Evolutionary conservation across 176 grass and related monocot species (phyloP).

Genomic region (Carex pumila): DNA sequence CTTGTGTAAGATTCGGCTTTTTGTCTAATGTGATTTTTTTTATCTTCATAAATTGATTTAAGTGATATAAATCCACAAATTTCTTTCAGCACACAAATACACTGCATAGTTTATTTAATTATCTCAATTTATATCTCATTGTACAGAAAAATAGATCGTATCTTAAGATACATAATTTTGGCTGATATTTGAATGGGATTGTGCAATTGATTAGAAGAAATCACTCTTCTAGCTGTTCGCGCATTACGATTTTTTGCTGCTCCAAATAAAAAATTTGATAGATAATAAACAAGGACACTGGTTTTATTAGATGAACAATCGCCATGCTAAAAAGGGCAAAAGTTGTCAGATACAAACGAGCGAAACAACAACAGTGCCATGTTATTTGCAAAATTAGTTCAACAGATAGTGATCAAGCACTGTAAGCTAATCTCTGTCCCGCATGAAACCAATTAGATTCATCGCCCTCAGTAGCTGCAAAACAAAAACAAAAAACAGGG

Average conservation of each 20-base stretch:
- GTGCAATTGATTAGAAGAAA: background rate
- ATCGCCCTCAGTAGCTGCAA: background rate
- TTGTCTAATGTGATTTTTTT: background rate
- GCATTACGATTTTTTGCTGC: background rate
- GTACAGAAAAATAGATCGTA: too few relatives aligned
- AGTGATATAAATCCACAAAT: background rate
- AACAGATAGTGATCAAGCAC: constrained; percentile 8
- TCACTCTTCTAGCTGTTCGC: background rate
- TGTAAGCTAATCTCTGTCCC: background rate
- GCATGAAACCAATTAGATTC: background rate
- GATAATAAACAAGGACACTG: too few relatives aligned
- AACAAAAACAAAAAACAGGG: background rate
- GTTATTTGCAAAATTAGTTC: background rate
- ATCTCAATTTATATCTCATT: too few relatives aligned
- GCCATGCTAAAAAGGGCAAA: background rate
- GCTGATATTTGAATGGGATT: background rate
- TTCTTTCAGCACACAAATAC: background rate
- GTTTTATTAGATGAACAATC: background rate
- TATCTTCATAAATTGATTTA: background rate
- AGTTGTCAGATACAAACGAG: background rate
- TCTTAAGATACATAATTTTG: background rate
- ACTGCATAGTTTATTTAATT: background rate
- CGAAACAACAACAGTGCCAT: background rate
- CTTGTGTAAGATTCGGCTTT: too few relatives aligned
- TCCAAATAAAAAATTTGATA: too few relatives aligned